Conservation (phyloP, 2,329 filamentous ascomycete species). For the Dothideomycetidae sp. region DNA sequence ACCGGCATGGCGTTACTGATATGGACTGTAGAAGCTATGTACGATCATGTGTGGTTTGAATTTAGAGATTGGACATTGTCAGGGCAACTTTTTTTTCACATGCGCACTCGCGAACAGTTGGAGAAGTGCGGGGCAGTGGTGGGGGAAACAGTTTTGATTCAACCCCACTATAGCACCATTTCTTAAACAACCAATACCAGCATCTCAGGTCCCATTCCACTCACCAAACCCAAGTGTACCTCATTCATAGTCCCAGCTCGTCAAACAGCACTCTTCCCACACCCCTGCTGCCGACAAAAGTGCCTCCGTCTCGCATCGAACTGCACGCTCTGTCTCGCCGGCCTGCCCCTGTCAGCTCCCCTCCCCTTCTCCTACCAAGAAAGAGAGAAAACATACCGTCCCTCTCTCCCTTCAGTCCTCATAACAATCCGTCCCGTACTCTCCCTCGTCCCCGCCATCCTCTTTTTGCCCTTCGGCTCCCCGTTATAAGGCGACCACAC, state of each 20-base stretch:
- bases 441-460: slow-evolving; percentile 1
- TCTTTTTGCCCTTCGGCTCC: slow-evolving; percentile 5
- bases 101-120: background rate
- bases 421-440: slow-evolving; percentile 4
- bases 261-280: slow-evolving; percentile 8
- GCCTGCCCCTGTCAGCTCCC: background rate
- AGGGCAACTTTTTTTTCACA: background rate
- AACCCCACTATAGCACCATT: too few species aligned
- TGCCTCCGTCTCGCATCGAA: slow-evolving; percentile 7
- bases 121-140: background rate
- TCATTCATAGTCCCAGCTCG: background rate
- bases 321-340: slow-evolving; percentile 6
- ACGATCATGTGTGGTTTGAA: too few species aligned
- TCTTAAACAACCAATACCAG: too few species aligned
- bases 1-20: background rate
- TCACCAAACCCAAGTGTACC: too few species aligned
- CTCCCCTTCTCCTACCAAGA: background rate
- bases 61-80: too few species aligned
- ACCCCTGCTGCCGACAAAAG: slow-evolving; percentile 6
- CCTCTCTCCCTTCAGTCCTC: slow-evolving; percentile 8
- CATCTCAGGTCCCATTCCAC: too few species aligned
- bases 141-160: too few species aligned
- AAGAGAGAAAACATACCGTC: background rate
- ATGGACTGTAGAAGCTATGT: too few species aligned
- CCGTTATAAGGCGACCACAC: slow-evolving; percentile 13